A percentile compares a stretch with the other conserved stretches of the same genome.
Conservation (phyloP, 371 early-diverging fungal genomes). For the Nematocida parisii region DNA sequence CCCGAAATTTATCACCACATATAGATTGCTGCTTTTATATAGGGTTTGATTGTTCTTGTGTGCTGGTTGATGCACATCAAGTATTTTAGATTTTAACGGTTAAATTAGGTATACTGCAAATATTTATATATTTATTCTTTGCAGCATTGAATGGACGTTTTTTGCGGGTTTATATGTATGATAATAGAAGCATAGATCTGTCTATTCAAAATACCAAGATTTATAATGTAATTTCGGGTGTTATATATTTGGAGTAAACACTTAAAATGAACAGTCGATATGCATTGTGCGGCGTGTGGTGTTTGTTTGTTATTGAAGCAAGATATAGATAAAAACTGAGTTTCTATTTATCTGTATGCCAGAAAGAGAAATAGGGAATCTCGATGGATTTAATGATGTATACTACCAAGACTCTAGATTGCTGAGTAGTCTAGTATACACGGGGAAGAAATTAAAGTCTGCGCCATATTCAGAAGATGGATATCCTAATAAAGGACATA, state of each 20-base stretch:
- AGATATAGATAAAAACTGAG: not conserved
- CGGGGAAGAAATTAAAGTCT: conserved; percentile 25
- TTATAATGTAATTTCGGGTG: not conserved
- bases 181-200: no score
- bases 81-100: no score
- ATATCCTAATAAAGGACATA: conserved; percentile 44
- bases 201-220: no score
- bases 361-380: conserved; percentile 2
- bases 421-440: conserved; percentile 39
- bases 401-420: conserved; percentile 46
- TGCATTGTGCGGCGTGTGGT: not conserved
- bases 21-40: no score
- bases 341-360: not conserved
- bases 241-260: not conserved
- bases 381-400: conserved; percentile 47
- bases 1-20: no score
- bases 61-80: no score
- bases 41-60: no score
- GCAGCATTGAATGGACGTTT: no score
- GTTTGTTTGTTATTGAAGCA: not conserved
- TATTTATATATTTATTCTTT: no score
- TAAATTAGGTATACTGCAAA: no score
- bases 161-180: no score
- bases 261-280: not conserved
- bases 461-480: conserved; percentile 31